Base-by-base conservation (phyloP, 2,329 filamentous ascomycete species). In the Phyllosticta citriasiana region DNA sequence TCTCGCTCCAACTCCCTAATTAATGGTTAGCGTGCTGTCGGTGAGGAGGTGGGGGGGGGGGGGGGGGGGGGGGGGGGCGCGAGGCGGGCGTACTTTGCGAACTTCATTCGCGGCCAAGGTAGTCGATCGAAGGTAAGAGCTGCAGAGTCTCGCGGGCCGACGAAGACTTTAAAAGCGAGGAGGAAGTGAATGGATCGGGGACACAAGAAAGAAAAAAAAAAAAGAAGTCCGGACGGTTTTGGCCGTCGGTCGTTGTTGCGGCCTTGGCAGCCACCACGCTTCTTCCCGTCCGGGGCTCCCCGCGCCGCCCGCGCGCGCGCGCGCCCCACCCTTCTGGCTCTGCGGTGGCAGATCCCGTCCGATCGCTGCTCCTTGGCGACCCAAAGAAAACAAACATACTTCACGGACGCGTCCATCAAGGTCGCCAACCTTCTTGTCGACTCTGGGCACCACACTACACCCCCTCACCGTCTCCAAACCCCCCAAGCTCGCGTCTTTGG, bases 1-100 rank as follows among this genome's bases (percentile, higher is more conserved):
- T 95, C 89, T 70, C 88, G 84, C 71, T 96, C 90, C 65, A 96
- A 82, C 77, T 96, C 90, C 71, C 82, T 85, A 61, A 57, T 25
- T 19, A 25, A n/a, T 22, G 12, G 61, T 62, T 57, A 62, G 57
- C 55, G 9, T 16, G 33, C 4, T n/a, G 63, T 9, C n/a, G 27
- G 65, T 62, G 47, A 63, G 61, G 59, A 57, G 61, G 53, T 30
- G 33, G 60, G 26, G 52, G 60, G 27, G 22, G 61, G 53, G 25
- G 33, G 60, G 33, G 60, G 26, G 52, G 60, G 27, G 22, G 61
- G 53, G 25, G 33, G 60, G 26, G 52, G 60, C 30, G 22, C 62
- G 63, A 59, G 52, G 55, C 4, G 57, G 51, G 72, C 75, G 61
- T 71, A 84, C 82, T 84, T 84, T 72, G 82, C 82, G 69, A 84